phyloP scores from a whole-genome alignment of 306 rosid species.

The Glycine tomentella region DNA sequence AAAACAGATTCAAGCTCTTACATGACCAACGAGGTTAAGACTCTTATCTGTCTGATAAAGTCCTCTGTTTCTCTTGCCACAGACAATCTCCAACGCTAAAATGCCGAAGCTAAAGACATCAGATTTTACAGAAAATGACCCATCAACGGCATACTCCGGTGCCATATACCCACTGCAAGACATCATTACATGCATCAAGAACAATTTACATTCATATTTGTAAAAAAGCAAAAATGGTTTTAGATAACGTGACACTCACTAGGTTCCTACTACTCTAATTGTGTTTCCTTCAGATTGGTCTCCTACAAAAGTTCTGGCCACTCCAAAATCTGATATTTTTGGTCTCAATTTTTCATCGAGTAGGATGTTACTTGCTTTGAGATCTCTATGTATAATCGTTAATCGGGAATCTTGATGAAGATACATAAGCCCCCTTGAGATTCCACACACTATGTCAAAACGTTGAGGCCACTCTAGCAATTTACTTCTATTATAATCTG shows the following conservation, averaged over 20 bases:
- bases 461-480: conserved; percentile 29
- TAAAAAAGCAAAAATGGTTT: no score
- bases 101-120: conserved; percentile 48
- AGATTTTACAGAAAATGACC: conserved; percentile 47
- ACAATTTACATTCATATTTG: not conserved
- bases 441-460: not conserved
- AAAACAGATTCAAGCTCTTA: conserved; percentile 31
- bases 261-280: conserved; percentile 51
- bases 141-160: conserved; percentile 49
- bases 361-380: conserved; percentile 23
- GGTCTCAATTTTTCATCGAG: not conserved
- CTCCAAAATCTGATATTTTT: conserved; percentile 35
- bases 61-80: conserved; percentile 55
- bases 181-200: not conserved
- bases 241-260: conserved; percentile 34
- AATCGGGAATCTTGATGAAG: conserved; percentile 28
- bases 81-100: conserved; percentile 53
- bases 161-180: conserved; percentile 56
- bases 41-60: conserved; percentile 34
- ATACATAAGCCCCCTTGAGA: conserved; percentile 6
- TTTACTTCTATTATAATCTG: conserved; percentile 36
- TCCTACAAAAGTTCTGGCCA: conserved; percentile 11
- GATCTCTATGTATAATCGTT: not conserved
- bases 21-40: conserved; percentile 53
- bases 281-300: conserved; percentile 12